phyloP scores from a whole-genome alignment of 768 basidiomycete species.

The Leccinum boreale region DNA sequence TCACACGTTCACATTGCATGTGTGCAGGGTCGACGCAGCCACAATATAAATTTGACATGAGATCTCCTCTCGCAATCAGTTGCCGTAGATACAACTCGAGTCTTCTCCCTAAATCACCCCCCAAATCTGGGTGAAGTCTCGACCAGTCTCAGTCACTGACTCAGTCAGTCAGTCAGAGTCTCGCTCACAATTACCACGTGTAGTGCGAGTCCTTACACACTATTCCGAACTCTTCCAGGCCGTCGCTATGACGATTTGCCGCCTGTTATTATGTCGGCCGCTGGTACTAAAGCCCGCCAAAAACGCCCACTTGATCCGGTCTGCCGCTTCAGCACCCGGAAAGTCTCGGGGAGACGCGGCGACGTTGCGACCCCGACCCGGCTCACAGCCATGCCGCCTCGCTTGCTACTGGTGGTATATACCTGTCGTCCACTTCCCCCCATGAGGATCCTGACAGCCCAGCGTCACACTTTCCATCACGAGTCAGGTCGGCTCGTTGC shows the following conservation, averaged over 20 bases:
- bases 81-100: constrained; percentile 10
- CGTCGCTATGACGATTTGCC: constrained; percentile 7
- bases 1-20: constrained; percentile 14
- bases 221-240: neutral
- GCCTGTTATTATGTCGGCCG: neutral
- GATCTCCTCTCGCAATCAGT: constrained; percentile 12
- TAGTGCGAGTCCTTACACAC: neutral
- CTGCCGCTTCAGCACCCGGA: neutral
- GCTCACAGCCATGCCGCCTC: neutral
- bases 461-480: neutral
- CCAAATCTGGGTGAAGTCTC: neutral
- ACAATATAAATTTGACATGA: neutral
- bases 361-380: neutral
- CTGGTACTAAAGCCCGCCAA: neutral
- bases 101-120: neutral
- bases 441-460: neutral
- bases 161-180: neutral
- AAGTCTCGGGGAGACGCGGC: neutral
- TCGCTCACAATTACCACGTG: neutral
- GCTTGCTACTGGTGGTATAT: neutral
- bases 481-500: neutral
- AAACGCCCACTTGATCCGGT: neutral
- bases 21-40: constrained; percentile 14
- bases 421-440: neutral
- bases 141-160: neutral